Evolutionary conservation across 148 eudicot genomes (phyloP), one percentile per base, ranked within the genome.

Genomic region (Silene latifolia): DNA sequence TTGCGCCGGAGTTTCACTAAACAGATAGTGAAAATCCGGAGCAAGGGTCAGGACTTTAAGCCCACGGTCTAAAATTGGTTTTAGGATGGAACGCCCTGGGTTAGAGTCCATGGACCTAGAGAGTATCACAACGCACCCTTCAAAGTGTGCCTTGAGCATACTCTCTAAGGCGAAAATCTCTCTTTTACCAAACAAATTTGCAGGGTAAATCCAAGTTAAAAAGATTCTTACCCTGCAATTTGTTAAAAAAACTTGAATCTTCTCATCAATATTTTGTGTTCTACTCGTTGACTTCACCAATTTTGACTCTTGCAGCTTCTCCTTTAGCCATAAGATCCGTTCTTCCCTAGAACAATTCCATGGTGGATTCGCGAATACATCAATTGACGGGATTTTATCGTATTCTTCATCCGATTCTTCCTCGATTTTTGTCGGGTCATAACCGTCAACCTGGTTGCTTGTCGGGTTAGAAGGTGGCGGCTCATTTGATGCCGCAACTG

Each of bases 201-300:
- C 80, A 0, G 88, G 85, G 1, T 87, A 85, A 12, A 90, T 86
- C 96, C 93, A 90, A 29, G 89, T 89, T 85, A 90, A 81, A 79
- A 89, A 93, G 59, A 90, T 78, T 19, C 68, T 87, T 27, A 68
- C 75, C 8, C 63, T 39, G 62, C 98, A 92, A 3, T 23, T 25
- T 3, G 25, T 24, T 2, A 87, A 44, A 53, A 85, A 87, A 0
- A 76, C 62, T 21, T 44, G 60, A 7, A 84, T 79, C 48, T 87
- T 63, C 53, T 18, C 78, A 10, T 81, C 85, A 23, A 90, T 87
- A 35, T 24, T 54, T 24, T 63, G 15, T 0, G 80, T 61, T 48
- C 19, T 5, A 0, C 29, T 17, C 8, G 89, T 84, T 58, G 87
- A 71, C 77, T 84, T 72, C 25, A 89, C 67, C 11, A 84, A 60